Evolutionary conservation across 495 filamentous ascomycete genomes (phyloP), one percentile per base, ranked within the genome.

Genomic region (Penicillium roqueforti): DNA sequence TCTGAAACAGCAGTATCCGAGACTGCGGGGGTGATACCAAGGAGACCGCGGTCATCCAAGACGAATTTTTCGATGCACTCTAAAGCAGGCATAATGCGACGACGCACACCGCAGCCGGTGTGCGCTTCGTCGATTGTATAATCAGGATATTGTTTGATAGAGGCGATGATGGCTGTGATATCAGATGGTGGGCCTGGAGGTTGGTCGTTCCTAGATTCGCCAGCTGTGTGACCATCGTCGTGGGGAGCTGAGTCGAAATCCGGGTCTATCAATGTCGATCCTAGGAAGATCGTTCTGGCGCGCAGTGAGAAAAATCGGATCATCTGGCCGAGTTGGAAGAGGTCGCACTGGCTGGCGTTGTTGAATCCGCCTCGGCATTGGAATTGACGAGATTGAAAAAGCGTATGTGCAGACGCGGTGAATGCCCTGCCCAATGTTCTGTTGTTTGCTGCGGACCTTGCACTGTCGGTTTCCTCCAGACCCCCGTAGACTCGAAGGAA

Each of bases 261-360:
- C 4, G 68, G 55, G 68, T 78, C 53, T 71, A 77, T 66, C 59
- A 80, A 18, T 70, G 68, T 58, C 74, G 78, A 67, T 58, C 74
- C 67, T 64, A 83, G 46, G 48, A 77, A 77, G n/a, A 75, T 69
- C 0, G 72, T 75, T 36, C 69, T 78, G 20, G 72, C 65, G 22
- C 73, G 68, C 41, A 75, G 74, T 4, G 77, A 63, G 23, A 96
- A 84, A 66, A 95, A 96, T 36, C 87, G 86, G 55, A 88, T 70
- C 77, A 91, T 90, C 69, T 95, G 88, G 14, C 91, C 91, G 0
- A 95, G 77, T 60, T 95, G 89, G 66, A 89, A 96, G 5, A 85
- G 83, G 68, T 96, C 91, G 66, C 91, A 96, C 55, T 86, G 80
- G 14, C 78, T 72, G 36, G 82, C 87, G 32, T 85, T 85, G 53